These are phyloP conservation scores for Suhomyces pyralidae DNA, from an alignment of 805 yeast species.

Conservation along the genomic window DNA sequence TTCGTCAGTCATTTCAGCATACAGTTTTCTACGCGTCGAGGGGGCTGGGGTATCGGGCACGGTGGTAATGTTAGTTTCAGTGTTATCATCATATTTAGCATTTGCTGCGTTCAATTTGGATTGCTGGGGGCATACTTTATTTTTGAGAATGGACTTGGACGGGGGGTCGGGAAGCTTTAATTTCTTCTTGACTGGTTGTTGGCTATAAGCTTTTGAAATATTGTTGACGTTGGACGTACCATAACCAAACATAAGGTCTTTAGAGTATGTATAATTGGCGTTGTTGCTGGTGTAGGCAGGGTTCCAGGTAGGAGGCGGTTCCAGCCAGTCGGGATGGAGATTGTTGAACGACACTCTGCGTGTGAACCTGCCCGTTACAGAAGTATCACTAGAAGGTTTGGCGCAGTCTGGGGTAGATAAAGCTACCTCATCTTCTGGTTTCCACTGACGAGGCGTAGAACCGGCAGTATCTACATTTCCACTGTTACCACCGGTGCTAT, in stretches of 20 bases:
- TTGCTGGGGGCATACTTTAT: constrained; percentile 30
- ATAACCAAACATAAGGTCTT: constrained; percentile 20
- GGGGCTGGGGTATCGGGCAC: constrained; percentile 4
- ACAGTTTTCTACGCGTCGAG: constrained; percentile 39
- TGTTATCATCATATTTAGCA: constrained; percentile 16
- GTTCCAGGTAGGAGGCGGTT: constrained; percentile 1
- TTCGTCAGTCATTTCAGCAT: constrained; percentile 51
- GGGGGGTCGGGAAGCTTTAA: constrained; percentile 31
- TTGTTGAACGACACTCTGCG: constrained; percentile 47
- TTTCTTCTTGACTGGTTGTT: constrained; percentile 12
- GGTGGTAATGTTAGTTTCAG: constrained; percentile 3
- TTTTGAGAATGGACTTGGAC: constrained; percentile 38
- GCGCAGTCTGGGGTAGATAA: background rate
- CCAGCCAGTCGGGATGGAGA: constrained; percentile 24
- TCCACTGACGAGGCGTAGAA: background rate
- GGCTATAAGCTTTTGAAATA: constrained; percentile 14
- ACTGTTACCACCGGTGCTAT: background rate
- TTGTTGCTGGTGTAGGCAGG: background rate
- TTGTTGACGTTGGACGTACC: constrained; percentile 17
- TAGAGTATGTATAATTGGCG: constrained; percentile 5
- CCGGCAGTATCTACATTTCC: constrained; percentile 2
- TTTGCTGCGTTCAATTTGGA: constrained; percentile 12
- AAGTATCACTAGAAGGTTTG: background rate
- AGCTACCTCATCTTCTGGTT: background rate
- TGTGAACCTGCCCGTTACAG: constrained; percentile 13